phyloP scores from a whole-genome alignment of 768 basidiomycete species.

The Boletus sp. region DNA sequence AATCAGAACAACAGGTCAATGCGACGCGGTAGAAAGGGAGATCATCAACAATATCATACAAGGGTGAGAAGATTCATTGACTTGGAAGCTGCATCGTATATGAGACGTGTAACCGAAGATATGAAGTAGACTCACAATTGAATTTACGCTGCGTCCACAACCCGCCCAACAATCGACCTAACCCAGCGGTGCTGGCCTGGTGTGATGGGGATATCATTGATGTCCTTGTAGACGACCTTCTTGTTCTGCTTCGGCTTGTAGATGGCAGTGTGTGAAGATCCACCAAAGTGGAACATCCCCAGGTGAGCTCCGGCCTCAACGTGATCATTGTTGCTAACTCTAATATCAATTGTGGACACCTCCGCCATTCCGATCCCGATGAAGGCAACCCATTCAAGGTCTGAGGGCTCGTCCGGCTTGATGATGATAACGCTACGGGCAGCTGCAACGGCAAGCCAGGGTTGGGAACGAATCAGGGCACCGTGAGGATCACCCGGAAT shows the following conservation, averaged over 20 bases:
- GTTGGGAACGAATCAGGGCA: constrained; percentile 32
- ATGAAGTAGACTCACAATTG: not conserved
- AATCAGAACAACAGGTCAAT: no score
- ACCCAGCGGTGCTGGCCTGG: constrained; percentile 1
- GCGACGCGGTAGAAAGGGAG: no score
- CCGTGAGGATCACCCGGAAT: constrained; percentile 10
- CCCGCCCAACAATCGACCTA: not conserved
- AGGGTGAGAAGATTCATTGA: not conserved
- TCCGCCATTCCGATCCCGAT: constrained; percentile 62
- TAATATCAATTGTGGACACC: constrained; percentile 56
- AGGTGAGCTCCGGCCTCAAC: constrained; percentile 52
- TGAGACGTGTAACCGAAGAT: not conserved
- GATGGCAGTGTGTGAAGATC: constrained; percentile 46
- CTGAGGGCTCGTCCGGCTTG: constrained; percentile 41
- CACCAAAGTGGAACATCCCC: constrained; percentile 65
- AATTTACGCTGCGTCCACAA: not conserved
- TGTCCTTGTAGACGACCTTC: constrained; percentile 12
- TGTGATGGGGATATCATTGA: not conserved
- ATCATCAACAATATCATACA: not conserved
- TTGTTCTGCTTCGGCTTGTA: constrained; percentile 24
- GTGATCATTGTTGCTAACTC: not conserved
- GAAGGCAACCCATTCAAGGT: constrained; percentile 54
- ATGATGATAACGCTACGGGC: constrained; percentile 56
- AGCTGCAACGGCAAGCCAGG: constrained; percentile 44
- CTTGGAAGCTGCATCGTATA: not conserved